Base-by-base conservation (phyloP, 305 asterid species). In the Fraxinus nigra region DNA sequence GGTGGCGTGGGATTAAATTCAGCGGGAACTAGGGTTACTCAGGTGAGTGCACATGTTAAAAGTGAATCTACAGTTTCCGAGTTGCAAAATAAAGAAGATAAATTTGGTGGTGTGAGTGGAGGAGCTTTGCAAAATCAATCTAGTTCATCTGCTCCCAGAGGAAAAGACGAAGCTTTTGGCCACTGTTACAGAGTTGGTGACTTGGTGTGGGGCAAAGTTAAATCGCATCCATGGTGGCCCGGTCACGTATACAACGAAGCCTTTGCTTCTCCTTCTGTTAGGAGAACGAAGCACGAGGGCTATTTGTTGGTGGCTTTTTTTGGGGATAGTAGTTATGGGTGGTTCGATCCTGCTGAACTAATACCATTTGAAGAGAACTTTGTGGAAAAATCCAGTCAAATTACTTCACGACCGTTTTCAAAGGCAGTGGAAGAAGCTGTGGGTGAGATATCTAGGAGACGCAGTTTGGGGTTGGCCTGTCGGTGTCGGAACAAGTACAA, bases 201-300 rank as follows among this genome's bases (percentile, higher is more conserved):
- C 83, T 93, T 95, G 98, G 99, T 95, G 35, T 95, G 99, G 99
- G 99, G 97, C 26, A 94, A 94, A 75, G 99, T 95, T 77, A 94
- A 94, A 85, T 95, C 99, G 3, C 99, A 95, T 83, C 99, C 99
- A 0, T 94, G 98, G 98, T 95, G 99, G 99, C 98, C 99, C 7
- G 99, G 99, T 0, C 97, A 90, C 34, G 89, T 95, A 56, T 94
- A 85, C 75, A 87, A 86, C 20, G 99, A 94, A 89, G 87, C 89
- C 2, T 87, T 91, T 75, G 98, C 97, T 40, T 87, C 96, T 11
- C 76, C 91, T 13, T 85, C 93, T 13, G 99, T 95, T 61, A 87
- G 90, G 78, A 90, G 91, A 86, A 91, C 87, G 82, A 95, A 93
- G 86, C 89, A 90, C 5, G 95, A 92, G 38, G 98, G 95, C 37